Evolutionary conservation across 164 flowering plant genomes (phyloP), one percentile per base, ranked within the genome.

Genomic region (Saururus chinensis): DNA sequence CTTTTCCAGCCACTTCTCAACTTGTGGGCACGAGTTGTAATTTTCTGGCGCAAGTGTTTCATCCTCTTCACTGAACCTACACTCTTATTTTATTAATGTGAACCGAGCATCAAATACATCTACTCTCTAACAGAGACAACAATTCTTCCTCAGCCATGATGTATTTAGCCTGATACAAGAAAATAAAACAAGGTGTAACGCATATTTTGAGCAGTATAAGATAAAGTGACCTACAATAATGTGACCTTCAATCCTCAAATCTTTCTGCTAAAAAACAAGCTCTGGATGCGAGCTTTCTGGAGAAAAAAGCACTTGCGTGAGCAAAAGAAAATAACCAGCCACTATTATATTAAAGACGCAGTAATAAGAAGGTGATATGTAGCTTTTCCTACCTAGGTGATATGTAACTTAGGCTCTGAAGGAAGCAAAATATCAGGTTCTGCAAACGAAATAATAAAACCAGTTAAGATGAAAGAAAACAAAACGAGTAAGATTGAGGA

Each of bases 401-500:
- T 30, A 30, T 30, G 37, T 30, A 19, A 24, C 81, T 77, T 70
- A 77, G 81, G 57, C 84, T 83, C 56, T 83, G 84, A 45, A 83
- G 80, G 68, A 79, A 83, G 69, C 83, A 69, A 74, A 83, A 83
- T n/a, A 83, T 83, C 60, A 83, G 84, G 59, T 83, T 83, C 76
- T 57, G 45, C 60, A 4, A 57, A 16, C 5, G n/a, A 8, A 17
- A 25, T 30, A 26, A 9, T 4, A 24, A 17, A 56, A 21, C 58
- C 22, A 55, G 25, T 21, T n/a, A 55, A 10, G 30, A 56, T 14
- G 23, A 30, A 24, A 11, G 40, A 23, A 17, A 35, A 19, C 41
- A 57, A 37, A 57, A 57, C 21, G 19, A 57, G 20, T 14, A 16
- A 30, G 9, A 30, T 19, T 11, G 19, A 19, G 19, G 6, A 30